Conservation (phyloP, 176 grass and related monocot species). For the Puya raimondii region DNA sequence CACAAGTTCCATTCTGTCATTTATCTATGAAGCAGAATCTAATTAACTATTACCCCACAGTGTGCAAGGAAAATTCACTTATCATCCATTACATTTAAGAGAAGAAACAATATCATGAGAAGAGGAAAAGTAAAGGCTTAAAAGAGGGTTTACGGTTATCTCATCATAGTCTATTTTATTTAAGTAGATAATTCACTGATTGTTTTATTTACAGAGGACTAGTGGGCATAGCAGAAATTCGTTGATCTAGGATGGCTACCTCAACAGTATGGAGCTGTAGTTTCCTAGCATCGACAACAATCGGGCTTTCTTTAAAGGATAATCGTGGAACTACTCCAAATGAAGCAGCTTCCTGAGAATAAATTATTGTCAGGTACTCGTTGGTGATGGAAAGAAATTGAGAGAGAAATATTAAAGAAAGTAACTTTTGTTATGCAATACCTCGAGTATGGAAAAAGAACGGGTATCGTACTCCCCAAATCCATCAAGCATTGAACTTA, state of each 20-base stretch:
- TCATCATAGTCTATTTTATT: neutral
- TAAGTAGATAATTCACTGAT: neutral
- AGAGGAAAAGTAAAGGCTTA: neutral
- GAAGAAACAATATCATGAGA: neutral
- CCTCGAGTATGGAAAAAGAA: conserved; percentile 82
- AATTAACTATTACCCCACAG: too few relatives aligned
- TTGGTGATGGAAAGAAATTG: neutral
- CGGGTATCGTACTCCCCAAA: conserved; percentile 89
- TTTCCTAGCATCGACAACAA: conserved; percentile 77
- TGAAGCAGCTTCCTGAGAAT: conserved; percentile 61
- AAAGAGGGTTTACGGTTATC: neutral
- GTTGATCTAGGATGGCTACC: conserved; percentile 26
- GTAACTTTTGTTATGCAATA: conserved; percentile 18
- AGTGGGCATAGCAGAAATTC: neutral
- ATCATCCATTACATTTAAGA: neutral
- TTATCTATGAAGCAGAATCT: too few relatives aligned
- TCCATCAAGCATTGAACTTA: conserved; percentile 77
- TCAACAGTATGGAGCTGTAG: conserved; percentile 61
- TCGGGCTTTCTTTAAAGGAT: conserved; percentile 56
- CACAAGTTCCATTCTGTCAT: too few relatives aligned
- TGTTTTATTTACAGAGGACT: neutral
- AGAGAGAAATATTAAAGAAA: neutral
- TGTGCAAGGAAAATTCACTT: neutral
- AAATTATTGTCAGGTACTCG: conserved; percentile 8
- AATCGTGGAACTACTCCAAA: conserved; percentile 46